A percentile compares a stretch with the other conserved stretches of the same genome.
These are phyloP conservation scores for Daldinia sp. DNA, from an alignment of 2,329 filamentous ascomycete species.

Conservation along the genomic window DNA sequence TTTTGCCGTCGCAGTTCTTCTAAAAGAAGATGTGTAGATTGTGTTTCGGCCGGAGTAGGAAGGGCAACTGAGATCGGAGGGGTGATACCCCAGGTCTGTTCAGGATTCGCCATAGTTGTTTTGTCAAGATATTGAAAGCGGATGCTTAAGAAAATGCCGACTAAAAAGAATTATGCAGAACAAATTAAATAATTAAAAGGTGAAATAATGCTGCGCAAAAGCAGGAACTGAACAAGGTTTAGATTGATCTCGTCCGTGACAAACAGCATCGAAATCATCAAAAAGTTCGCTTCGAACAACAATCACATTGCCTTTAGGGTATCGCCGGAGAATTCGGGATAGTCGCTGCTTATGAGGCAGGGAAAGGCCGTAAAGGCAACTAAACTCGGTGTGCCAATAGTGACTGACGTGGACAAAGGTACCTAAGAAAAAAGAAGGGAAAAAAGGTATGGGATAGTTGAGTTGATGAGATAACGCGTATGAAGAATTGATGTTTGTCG, in stretches of 20 bases:
- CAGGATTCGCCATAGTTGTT: slow-evolving; percentile 42
- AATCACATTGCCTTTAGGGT: slow-evolving; percentile 18
- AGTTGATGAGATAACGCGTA: background rate
- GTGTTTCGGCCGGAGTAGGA: slow-evolving; percentile 79
- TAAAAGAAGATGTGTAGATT: slow-evolving; percentile 79
- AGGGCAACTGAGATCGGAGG: slow-evolving; percentile 80
- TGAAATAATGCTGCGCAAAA: background rate
- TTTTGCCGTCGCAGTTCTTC: slow-evolving; percentile 87
- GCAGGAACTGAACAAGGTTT: slow-evolving; percentile 2
- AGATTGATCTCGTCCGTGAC: slow-evolving; percentile 2
- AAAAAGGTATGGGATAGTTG: background rate
- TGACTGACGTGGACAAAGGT: background rate
- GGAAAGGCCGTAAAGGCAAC: background rate
- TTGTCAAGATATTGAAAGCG: slow-evolving; percentile 1
- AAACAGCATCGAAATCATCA: slow-evolving; percentile 17
- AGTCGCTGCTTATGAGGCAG: background rate
- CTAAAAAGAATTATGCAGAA: background rate
- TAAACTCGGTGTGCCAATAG: slow-evolving; percentile 1
- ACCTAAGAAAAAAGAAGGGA: too few species aligned
- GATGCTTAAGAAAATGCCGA: background rate
- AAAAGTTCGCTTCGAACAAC: slow-evolving; percentile 11
- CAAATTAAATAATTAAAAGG: background rate
- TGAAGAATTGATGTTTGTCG: slow-evolving; percentile 21
- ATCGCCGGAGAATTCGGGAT: slow-evolving; percentile 8
- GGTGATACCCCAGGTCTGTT: slow-evolving; percentile 70